These are phyloP conservation scores for Ogataea paraovalis DNA, from an alignment of 805 yeast species.

Conservation along the genomic window DNA sequence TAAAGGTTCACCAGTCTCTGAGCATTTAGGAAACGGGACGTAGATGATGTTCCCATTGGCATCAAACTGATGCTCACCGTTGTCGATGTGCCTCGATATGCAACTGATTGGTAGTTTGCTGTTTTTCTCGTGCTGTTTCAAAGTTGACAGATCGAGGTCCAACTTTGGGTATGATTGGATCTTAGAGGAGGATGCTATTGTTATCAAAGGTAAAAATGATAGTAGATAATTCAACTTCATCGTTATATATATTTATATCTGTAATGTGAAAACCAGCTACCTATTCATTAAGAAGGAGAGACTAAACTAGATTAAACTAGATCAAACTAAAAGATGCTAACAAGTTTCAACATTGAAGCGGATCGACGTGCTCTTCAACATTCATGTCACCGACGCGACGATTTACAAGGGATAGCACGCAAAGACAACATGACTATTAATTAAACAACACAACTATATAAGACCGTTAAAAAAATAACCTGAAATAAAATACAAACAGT, in stretches of 20 bases:
- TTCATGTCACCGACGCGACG: too few species aligned
- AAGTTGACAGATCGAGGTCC: conserved; percentile 14
- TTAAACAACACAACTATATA: too few species aligned
- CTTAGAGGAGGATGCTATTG: conserved; percentile 7
- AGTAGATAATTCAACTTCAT: not conserved
- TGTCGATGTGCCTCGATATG: conserved; percentile 64
- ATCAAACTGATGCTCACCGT: conserved; percentile 73
- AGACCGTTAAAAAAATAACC: too few species aligned
- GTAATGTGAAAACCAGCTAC: too few species aligned
- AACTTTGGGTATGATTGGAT: conserved; percentile 26
- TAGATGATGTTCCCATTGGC: conserved; percentile 55
- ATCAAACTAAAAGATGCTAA: too few species aligned
- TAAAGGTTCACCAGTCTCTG: conserved; percentile 60
- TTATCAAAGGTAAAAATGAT: not conserved
- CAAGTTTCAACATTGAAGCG: too few species aligned
- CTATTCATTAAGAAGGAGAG: not conserved
- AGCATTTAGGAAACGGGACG: conserved; percentile 55
- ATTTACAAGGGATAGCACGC: too few species aligned
- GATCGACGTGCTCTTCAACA: too few species aligned
- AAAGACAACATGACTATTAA: too few species aligned
- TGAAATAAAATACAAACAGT: not conserved
- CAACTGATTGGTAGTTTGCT: conserved; percentile 52
- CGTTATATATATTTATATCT: not conserved
- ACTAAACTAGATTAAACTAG: too few species aligned
- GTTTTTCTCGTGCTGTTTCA: conserved; percentile 25